Conservation (phyloP, 345 rosid species). For the Luvunga scandens region DNA sequence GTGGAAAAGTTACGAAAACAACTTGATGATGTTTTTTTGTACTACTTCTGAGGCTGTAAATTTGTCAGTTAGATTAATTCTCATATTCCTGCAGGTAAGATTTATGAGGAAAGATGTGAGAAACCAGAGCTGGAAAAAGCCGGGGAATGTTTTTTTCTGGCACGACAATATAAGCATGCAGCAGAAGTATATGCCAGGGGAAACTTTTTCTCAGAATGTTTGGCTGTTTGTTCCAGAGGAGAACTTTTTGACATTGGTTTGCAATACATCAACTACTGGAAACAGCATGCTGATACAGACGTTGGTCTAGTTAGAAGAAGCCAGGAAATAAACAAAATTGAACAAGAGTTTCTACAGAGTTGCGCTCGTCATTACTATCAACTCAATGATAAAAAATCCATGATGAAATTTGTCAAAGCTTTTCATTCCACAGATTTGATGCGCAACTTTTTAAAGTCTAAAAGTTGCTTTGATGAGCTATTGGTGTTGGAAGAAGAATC, state of each 20-base stretch:
- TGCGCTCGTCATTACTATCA: conserved; percentile 34
- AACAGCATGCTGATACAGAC: conserved; percentile 15
- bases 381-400: conserved; percentile 23
- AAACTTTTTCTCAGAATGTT: conserved; percentile 31
- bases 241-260: conserved; percentile 41
- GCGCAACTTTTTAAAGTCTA: conserved; percentile 28
- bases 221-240: conserved; percentile 33
- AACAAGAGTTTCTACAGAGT: conserved; percentile 35
- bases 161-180: conserved; percentile 29
- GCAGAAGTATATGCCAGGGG: conserved; percentile 42
- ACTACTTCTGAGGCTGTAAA: not conserved
- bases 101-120: conserved; percentile 40
- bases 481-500: conserved; percentile 31
- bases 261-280: conserved; percentile 38
- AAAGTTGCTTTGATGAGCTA: conserved; percentile 38
- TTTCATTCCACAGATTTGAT: conserved; percentile 23
- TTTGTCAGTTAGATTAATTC: not conserved
- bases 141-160: conserved; percentile 41
- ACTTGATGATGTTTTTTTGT: not conserved
- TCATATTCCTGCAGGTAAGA: conserved; percentile 26
- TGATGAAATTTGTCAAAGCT: conserved; percentile 38
- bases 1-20: too few species aligned
- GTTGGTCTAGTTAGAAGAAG: conserved; percentile 15
- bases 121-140: conserved; percentile 34
- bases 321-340: conserved; percentile 24